Conservation (phyloP, 108 stramenopile genomes). For the Cyclostephanos tholiformis region DNA sequence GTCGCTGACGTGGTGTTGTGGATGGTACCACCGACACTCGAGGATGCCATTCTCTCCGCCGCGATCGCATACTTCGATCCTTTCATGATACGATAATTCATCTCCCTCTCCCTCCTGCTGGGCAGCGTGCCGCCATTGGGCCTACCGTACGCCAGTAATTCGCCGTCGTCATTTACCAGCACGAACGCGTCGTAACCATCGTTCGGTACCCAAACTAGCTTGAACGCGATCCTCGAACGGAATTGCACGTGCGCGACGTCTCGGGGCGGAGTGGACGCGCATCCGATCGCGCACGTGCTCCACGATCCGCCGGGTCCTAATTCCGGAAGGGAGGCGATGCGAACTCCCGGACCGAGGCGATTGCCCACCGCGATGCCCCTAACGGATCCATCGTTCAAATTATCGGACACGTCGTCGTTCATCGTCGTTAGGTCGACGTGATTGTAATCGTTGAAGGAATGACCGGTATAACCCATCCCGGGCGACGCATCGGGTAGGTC, state of each 20-base stretch:
- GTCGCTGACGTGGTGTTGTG: too few relatives aligned
- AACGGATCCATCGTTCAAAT: slow-evolving; percentile 80
- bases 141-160: slow-evolving; percentile 52
- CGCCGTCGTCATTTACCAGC: slow-evolving; percentile 85
- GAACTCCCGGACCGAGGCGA: slow-evolving; percentile 79
- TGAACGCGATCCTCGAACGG: slow-evolving; percentile 83
- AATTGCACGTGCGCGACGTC: slow-evolving; percentile 94
- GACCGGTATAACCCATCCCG: slow-evolving; percentile 91
- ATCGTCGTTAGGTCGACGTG: slow-evolving; percentile 92
- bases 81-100: slow-evolving; percentile 77
- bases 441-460: slow-evolving; percentile 91
- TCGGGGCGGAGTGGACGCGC: slow-evolving; percentile 77
- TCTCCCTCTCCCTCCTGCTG: slow-evolving; percentile 65
- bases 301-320: slow-evolving; percentile 89
- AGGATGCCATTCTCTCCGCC: slow-evolving; percentile 63
- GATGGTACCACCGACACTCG: too few relatives aligned
- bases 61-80: slow-evolving; percentile 83
- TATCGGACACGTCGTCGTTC: slow-evolving; percentile 70
- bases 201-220: slow-evolving; percentile 91
- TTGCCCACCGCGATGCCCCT: slow-evolving; percentile 82
- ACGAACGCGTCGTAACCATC: slow-evolving; percentile 80
- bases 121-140: slow-evolving; percentile 63
- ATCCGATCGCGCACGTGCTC: slow-evolving; percentile 87
- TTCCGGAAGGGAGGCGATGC: slow-evolving; percentile 79
- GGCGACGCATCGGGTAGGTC: slow-evolving; percentile 75